Evolutionary conservation across 164 flowering plant species (phyloP), one percentile per base, ranked within the genome.

Genomic region (Tetrastigma voinierianum): DNA sequence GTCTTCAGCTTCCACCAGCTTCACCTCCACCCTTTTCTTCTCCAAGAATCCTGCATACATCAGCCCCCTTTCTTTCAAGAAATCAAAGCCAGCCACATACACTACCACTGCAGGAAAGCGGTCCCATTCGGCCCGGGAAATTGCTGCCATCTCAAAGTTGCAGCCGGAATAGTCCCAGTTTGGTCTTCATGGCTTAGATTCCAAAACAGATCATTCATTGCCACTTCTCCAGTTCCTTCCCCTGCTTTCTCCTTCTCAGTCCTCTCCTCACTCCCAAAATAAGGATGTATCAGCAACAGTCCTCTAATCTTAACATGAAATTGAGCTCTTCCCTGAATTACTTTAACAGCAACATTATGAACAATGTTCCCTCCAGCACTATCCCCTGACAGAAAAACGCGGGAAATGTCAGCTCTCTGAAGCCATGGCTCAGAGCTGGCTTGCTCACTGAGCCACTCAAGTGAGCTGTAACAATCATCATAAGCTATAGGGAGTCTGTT

Each of bases 291-390:
- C 45, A 66, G 64, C 71, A 87, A 8, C 59, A 89, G 15, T 4
- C 90, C 86, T 51, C 57, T 72, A 51, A 86, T 74, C 12, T 51
- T 58, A 3, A 81, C 46, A 4, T 43, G 15, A 12, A 3, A 4
- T 3, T 46, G 10, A 12, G 19, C 21, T 12, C 51, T 47, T 16
- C 17, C 32, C 61, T 51, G 61, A 16, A 74, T 51, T 13, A 69
- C 72, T 66, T 45, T 74, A 6, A 79, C 44, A 1, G 86, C 90
- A 11, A 92, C 87, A 40, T 88, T 77, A 74, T 90, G 91, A 14
- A 74, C 79, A 25, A 92, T 89, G 81, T 92, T 90, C 10, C 84
- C 98, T 23, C 98, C 96, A 10, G 96, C 93, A 67, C 96, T 90
- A 67, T 92, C 98, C 1, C 98, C 96, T 0, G 89, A 81, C 51